Conservation (phyloP, 2,329 filamentous ascomycete genomes). For the Boeremia lycopersici region DNA sequence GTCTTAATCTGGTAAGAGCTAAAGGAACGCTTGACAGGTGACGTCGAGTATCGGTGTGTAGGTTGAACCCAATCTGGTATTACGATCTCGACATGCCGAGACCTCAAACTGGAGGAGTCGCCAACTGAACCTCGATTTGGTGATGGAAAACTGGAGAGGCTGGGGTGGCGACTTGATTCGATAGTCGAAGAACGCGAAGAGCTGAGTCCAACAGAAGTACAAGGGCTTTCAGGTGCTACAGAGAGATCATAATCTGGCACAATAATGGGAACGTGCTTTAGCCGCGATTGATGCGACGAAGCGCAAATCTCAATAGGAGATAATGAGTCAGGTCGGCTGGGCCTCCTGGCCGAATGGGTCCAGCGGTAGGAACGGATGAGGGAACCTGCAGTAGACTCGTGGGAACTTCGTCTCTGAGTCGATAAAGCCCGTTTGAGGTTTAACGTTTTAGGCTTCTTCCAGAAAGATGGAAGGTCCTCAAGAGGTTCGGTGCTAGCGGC, state of each 20-base stretch:
- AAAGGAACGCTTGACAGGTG: constrained; percentile 37
- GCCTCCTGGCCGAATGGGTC: constrained; percentile 26
- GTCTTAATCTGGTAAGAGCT: constrained; percentile 24
- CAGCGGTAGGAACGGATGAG: constrained; percentile 30
- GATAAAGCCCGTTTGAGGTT: constrained; percentile 38
- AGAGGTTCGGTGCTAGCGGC: constrained; percentile 44
- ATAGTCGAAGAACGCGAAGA: constrained; percentile 41
- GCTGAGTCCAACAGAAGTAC: constrained; percentile 42
- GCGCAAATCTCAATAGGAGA: constrained; percentile 26
- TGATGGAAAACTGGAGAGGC: constrained; percentile 35
- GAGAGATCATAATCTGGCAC: constrained; percentile 50
- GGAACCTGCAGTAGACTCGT: constrained; percentile 41
- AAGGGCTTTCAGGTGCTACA: constrained; percentile 45
- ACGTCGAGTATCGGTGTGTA: constrained; percentile 46
- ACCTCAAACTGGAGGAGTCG: constrained; percentile 39
- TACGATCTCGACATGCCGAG: constrained; percentile 58
- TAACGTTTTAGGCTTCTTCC: constrained; percentile 40
- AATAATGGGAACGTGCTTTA: constrained; percentile 54
- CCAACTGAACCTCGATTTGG: constrained; percentile 38
- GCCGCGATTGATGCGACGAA: constrained; percentile 35
- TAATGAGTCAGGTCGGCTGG: constrained; percentile 28
- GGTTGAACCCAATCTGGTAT: constrained; percentile 54
- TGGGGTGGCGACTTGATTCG: constrained; percentile 37
- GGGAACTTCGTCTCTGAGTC: constrained; percentile 32
- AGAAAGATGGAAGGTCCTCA: constrained; percentile 38